Conservation (phyloP, 441 rosid genomes). For the Kokia cookei region DNA sequence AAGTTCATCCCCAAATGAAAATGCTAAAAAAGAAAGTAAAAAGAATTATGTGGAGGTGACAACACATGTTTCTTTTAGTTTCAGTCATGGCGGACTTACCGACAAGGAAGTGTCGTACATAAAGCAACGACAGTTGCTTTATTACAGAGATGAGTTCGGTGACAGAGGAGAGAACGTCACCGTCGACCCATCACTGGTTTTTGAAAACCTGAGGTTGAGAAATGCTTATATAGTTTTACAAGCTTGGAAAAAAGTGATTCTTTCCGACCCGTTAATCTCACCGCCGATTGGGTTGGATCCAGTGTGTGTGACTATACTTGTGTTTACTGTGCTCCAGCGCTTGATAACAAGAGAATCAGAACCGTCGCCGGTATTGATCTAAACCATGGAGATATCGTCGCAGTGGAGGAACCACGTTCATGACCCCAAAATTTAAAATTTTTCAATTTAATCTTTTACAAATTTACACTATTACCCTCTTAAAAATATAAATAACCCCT, state of each 20-base stretch:
- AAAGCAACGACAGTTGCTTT: too few relatives aligned
- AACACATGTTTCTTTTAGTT: too few relatives aligned
- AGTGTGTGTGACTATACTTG: conserved; percentile 55
- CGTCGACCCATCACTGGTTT: conserved; percentile 72
- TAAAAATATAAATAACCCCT: too few relatives aligned
- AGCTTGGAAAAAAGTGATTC: conserved; percentile 87
- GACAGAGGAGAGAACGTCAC: conserved; percentile 74
- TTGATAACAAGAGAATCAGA: conserved; percentile 42
- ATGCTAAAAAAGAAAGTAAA: too few relatives aligned
- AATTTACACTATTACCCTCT: too few relatives aligned
- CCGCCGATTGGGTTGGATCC: conserved; percentile 75
- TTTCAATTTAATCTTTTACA: too few relatives aligned
- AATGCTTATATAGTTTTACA: conserved; percentile 85
- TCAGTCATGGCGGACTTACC: too few relatives aligned
- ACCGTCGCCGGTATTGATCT: conserved; percentile 93
- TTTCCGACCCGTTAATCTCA: conserved; percentile 78
- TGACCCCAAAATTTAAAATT: too few relatives aligned
- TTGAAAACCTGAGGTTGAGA: conserved; percentile 56
- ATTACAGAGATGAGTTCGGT: conserved; percentile 41
- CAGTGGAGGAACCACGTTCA: too few relatives aligned
- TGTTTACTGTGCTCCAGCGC: conserved; percentile 72
- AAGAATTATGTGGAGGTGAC: too few relatives aligned
- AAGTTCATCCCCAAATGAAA: too few relatives aligned
- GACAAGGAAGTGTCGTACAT: too few relatives aligned
- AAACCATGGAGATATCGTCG: conserved; percentile 91